Base-by-base conservation (phyloP, 306 rosid species). In the Quillaja saponaria region DNA sequence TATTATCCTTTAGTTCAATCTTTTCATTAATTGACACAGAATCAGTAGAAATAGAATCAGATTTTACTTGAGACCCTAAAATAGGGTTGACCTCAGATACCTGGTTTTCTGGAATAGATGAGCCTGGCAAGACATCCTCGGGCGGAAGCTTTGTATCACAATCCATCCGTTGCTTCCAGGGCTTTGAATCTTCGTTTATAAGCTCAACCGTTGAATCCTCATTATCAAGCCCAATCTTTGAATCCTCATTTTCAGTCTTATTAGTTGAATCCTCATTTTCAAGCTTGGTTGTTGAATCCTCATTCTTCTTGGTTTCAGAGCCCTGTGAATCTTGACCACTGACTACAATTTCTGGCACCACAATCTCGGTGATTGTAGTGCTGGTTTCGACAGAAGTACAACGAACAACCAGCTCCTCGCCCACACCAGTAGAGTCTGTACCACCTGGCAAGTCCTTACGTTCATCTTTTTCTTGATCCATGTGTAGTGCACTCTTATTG, bases 21-120 rank as follows among this genome's bases (percentile, higher is more conserved):
- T 80, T 90, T 94, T 94, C 80, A 90, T 94, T 90, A 94, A 90
- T 87, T 87, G 97, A 87, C 82, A 90, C 80, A 90, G 86, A 83
- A 90, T 87, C 99, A 94, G 86, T 81, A 94, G 96, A 89, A 87
- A 94, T 81, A 89, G 87, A 90, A 90, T 94, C 99, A 87, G 84
- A 87, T 85, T 78, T 94, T 89, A 94, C 90, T 85, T 85, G 87
- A 82, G 80, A 81, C 87, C 97, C 99, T 83, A 85, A 78, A 77
- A 78, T 82, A 84, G 85, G 90, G 96, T 87, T 69, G 96, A 94
- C 96, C 95, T 94, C 99, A 90, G 90, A 83, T 87, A 94, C 99
- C 97, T 94, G 97, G 88, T 80, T 67, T 83, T 82, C 73, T 15
- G 91, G 67, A 49, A 81, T 73, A 82, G 96, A 75, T 71, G 76